Percentiles rank a stretch among this genome's conserved stretches.
phyloP scores from a whole-genome alignment of 164 flowering plant species.

The Kalanchoe fedtschenkoi region DNA sequence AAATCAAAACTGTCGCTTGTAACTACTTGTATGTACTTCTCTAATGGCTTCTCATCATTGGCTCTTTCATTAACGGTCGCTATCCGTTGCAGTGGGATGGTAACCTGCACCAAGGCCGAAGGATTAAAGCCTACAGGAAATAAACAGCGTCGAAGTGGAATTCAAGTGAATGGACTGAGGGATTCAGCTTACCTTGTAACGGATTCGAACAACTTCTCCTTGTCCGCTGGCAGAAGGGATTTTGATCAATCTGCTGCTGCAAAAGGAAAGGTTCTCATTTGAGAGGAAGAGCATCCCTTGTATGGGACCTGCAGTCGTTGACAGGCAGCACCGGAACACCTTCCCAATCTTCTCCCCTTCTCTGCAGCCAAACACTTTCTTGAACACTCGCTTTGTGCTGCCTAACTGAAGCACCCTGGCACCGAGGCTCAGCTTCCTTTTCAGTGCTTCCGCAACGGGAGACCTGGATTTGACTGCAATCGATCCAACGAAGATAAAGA shows the following conservation, averaged over 20 bases:
- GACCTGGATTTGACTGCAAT: slow-evolving; percentile 8
- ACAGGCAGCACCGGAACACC: slow-evolving; percentile 8
- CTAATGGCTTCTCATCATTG: slow-evolving; percentile 14
- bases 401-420: slow-evolving; percentile 11
- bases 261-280: slow-evolving; percentile 11
- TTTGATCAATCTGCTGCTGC: slow-evolving; percentile 15
- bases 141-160: not conserved
- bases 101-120: slow-evolving; percentile 14
- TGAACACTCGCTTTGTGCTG: slow-evolving; percentile 6
- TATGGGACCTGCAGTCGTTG: slow-evolving; percentile 13
- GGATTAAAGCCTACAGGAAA: not conserved
- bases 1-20: slow-evolving; percentile 25
- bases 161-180: not conserved
- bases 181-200: slow-evolving; percentile 8
- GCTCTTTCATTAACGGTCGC: slow-evolving; percentile 15
- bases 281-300: slow-evolving; percentile 14
- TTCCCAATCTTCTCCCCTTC: slow-evolving; percentile 11
- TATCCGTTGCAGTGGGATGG: slow-evolving; percentile 20
- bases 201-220: not conserved
- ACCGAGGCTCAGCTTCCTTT: slow-evolving; percentile 8
- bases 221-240: slow-evolving; percentile 12
- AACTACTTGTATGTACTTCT: slow-evolving; percentile 24
- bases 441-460: slow-evolving; percentile 3
- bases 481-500: not conserved
- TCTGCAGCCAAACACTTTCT: not conserved